Percentiles rank a stretch among this genome's conserved stretches.
phyloP scores from a whole-genome alignment of 2,329 filamentous ascomycete species.

The Leptographium wingfieldii region DNA sequence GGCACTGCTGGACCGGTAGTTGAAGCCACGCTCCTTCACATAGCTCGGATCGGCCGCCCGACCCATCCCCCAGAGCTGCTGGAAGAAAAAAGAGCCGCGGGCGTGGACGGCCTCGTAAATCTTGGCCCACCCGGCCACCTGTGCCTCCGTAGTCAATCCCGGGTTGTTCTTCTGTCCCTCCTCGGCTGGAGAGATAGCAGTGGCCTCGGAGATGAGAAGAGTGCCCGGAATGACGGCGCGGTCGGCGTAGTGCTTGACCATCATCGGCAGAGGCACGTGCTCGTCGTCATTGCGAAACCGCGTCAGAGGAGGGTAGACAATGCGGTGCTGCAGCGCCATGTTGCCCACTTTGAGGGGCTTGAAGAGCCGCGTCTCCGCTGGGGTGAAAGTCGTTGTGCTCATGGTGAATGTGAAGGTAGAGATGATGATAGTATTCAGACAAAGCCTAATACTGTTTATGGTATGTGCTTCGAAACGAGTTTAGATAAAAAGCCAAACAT shows the following conservation, averaged over 20 bases:
- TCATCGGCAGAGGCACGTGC: conserved; percentile 16
- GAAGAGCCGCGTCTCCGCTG: conserved; percentile 4
- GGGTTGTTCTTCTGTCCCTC: conserved; percentile 34
- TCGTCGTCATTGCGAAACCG: conserved; percentile 33
- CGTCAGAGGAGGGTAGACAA: conserved; percentile 26
- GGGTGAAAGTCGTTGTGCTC: neutral
- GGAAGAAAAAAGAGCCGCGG: conserved; percentile 45
- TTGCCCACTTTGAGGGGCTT: conserved; percentile 8
- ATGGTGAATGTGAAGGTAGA: neutral
- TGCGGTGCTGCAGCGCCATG: conserved; percentile 4
- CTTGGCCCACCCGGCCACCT: conserved; percentile 44
- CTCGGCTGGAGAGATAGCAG: conserved; percentile 25
- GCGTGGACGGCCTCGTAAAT: conserved; percentile 49
- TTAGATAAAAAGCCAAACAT: too few relatives aligned
- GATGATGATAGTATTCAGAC: neutral
- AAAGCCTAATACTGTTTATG: too few relatives aligned
- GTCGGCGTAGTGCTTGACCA: conserved; percentile 30
- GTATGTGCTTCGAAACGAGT: too few relatives aligned
- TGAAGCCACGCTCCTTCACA: conserved; percentile 18
- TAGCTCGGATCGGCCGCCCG: conserved; percentile 24
- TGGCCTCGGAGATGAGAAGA: conserved; percentile 31
- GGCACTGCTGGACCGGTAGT: conserved; percentile 25
- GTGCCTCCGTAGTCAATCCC: conserved; percentile 41
- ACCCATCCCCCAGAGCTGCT: conserved; percentile 43
- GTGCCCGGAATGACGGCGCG: conserved; percentile 27